phyloP scores from a whole-genome alignment of 805 yeast species.

The Starmerella roubikii region DNA sequence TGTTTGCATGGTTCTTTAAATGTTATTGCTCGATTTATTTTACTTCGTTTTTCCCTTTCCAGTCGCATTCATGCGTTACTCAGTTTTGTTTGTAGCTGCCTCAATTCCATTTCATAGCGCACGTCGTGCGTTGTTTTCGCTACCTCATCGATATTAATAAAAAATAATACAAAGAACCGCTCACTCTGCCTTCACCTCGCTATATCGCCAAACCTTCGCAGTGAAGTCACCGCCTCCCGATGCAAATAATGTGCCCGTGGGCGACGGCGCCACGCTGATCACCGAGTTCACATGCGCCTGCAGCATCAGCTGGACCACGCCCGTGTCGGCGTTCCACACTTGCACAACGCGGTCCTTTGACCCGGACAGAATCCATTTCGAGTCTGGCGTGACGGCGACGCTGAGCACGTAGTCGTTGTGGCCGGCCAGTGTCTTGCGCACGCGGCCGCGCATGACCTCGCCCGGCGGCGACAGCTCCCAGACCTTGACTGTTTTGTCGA shows the following conservation, averaged over 20 bases:
- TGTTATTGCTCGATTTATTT: background rate
- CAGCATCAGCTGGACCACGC: conserved; percentile 85
- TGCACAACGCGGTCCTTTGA: conserved; percentile 95
- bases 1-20: no score
- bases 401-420: conserved; percentile 92
- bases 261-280: conserved; percentile 83
- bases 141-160: background rate
- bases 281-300: conserved; percentile 96
- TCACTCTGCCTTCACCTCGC: background rate
- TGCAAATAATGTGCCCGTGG: conserved; percentile 80
- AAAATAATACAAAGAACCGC: no score
- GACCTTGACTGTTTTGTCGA: conserved; percentile 88
- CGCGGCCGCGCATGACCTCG: conserved; percentile 4
- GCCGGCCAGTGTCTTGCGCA: conserved; percentile 58
- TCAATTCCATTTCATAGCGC: background rate
- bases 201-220: conserved; percentile 84
- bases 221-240: conserved; percentile 97
- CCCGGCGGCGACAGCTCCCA: conserved; percentile 81
- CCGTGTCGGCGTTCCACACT: conserved; percentile 87
- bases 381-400: conserved; percentile 88
- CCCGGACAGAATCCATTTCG: conserved; percentile 81
- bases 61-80: background rate
- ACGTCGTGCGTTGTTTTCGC: background rate
- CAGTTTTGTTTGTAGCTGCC: background rate
- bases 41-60: background rate